Evolutionary conservation across 805 yeast species (phyloP).

Genomic region (Monosporozyma servazzii): DNA sequence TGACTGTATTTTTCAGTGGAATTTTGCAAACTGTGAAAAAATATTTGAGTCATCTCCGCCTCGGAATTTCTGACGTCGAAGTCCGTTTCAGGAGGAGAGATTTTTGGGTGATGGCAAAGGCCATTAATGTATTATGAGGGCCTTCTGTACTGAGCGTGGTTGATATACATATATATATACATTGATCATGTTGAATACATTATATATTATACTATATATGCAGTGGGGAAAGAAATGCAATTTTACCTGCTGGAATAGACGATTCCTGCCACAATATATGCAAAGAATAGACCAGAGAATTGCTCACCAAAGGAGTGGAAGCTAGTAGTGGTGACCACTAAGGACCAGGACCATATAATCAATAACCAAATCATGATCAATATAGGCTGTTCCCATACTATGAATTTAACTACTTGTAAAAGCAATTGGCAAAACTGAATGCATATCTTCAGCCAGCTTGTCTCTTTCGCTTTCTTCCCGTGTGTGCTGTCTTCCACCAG

Average conservation of each 20-base stretch:
- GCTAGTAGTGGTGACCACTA: slow-evolving; percentile 70
- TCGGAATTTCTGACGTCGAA: too few relatives aligned
- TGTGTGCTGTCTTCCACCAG: neutral
- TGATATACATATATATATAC: too few relatives aligned
- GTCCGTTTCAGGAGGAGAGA: neutral
- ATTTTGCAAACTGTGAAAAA: too few relatives aligned
- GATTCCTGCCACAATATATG: slow-evolving; percentile 18
- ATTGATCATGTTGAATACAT: too few relatives aligned
- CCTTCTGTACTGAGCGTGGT: too few relatives aligned
- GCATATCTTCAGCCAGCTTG: neutral
- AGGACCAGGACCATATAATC: slow-evolving; percentile 75
- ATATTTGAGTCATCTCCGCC: too few relatives aligned
- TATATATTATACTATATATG: neutral
- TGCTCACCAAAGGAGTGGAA: slow-evolving; percentile 80
- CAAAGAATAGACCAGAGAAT: slow-evolving; percentile 57
- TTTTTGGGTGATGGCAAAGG: neutral
- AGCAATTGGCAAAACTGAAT: too few relatives aligned
- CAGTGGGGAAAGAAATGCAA: neutral
- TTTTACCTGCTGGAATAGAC: neutral
- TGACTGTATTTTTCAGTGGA: too few relatives aligned
- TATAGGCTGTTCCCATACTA: slow-evolving; percentile 22
- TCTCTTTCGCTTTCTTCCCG: neutral
- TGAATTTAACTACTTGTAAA: neutral
- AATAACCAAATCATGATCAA: slow-evolving; percentile 30
- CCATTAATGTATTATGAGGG: too few relatives aligned